Percentiles rank a stretch among this genome's conserved stretches.
Conservation (phyloP, 2,329 filamentous ascomycete species). For the Monosporascus sp. region DNA sequence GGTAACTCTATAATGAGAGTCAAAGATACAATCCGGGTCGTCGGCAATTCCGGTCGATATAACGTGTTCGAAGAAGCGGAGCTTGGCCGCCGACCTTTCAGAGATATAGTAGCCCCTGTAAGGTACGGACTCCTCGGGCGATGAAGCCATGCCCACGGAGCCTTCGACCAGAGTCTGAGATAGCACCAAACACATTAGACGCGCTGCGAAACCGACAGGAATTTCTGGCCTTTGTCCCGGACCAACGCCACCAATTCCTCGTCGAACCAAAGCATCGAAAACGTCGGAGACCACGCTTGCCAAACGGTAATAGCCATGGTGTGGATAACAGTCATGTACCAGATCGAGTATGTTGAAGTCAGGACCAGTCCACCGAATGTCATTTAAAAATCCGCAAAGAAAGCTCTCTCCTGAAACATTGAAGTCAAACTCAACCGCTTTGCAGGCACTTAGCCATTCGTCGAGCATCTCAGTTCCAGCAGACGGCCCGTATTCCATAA, state of each 20-base stretch:
- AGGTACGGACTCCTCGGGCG: neutral
- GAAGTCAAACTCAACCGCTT: conserved; percentile 2
- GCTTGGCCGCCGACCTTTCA: rapidly evolving
- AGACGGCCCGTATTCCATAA: neutral
- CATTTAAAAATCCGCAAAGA: too few relatives aligned
- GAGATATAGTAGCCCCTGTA: conserved; percentile 3
- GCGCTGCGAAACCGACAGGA: neutral
- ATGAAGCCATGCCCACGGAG: neutral
- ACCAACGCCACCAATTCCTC: neutral
- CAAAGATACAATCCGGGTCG: conserved; percentile 10
- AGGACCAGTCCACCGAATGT: too few relatives aligned
- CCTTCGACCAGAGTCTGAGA: neutral
- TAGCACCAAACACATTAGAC: rapidly evolving
- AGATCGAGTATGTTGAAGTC: too few relatives aligned
- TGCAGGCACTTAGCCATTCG: conserved; percentile 2
- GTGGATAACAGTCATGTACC: too few relatives aligned
- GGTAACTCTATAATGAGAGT: neutral
- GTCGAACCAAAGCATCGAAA: neutral
- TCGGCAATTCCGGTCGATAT: conserved; percentile 7
- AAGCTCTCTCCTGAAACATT: neutral
- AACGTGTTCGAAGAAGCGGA: conserved; percentile 5
- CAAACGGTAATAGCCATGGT: too few relatives aligned
- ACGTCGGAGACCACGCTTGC: neutral
- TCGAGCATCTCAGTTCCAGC: neutral
- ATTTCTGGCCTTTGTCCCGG: neutral